Base-by-base conservation (phyloP, 352 stramenopile species). In the Stephanocyclus meneghinianus region DNA sequence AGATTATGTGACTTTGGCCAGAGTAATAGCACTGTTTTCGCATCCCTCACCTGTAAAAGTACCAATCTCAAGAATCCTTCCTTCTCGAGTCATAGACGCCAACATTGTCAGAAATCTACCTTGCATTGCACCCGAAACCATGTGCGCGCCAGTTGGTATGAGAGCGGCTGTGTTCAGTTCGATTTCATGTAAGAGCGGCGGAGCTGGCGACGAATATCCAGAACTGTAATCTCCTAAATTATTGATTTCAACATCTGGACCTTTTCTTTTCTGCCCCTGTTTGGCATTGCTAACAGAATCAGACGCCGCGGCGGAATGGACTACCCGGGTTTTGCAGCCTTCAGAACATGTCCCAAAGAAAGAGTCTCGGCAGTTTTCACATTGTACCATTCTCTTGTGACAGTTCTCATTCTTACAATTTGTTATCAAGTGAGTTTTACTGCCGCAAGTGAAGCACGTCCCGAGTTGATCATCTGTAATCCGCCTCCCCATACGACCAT, bases 31-130 rank as follows among this genome's bases (percentile, higher is more conserved):
- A 7, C 32, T 6, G 2, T 40, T 6, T 40, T 7, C 6, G 32
- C 2, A 2, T 2, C 6, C 6, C 32, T 40, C 32, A 9, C 95
- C 95, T n/a, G 92, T 97, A 65, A 98, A 98, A 29, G 93, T 97
- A 26, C 95, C 95, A 48, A 98, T 91, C 81, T 98, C 95, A 9
- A 98, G 87, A 30, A 97, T 90, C 0, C 90, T 87, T 30, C 88
- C 86, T 21, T 95, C 91, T n/a, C 79, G 55, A 13, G 91, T 87
- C 47, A 94, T 93, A 30, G 94, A 91, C 40, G 95, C 91, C 2
- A 98, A 84, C 44, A 95, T 88, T n/a, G 71, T 84, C 4, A 95
- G 73, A 26, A 93, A 68, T 21, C 76, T 71, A 18, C 91, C 91
- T 78, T 95, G 91, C 1, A 72, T 75, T 44, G 64, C 75, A 30